Evolutionary conservation across 2,329 filamentous ascomycete species (phyloP).

Genomic region (Colletotrichum lentis): DNA sequence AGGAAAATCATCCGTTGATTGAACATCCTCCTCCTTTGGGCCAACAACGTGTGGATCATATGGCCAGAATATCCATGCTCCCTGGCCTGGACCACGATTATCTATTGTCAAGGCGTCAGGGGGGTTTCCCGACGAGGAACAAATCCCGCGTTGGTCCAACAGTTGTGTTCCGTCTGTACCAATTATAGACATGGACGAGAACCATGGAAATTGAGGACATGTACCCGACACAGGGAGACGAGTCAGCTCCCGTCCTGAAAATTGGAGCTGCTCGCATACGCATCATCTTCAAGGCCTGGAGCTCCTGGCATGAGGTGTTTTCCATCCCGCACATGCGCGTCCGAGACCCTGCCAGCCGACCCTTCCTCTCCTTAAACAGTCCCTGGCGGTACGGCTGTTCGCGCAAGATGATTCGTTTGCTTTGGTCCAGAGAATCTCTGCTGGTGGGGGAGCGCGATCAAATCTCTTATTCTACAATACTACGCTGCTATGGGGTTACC

Average conservation of each 20-base stretch:
- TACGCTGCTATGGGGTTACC: constrained; percentile 3
- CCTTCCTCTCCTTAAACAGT: neutral
- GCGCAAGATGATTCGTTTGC: constrained; percentile 11
- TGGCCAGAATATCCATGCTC: neutral
- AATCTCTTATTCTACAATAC: neutral
- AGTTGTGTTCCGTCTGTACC: neutral
- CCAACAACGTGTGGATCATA: constrained; percentile 3
- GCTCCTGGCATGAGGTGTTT: neutral
- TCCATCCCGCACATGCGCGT: constrained; percentile 7
- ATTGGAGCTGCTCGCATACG: constrained; percentile 2
- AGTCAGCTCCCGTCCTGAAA: neutral
- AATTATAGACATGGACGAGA: no score
- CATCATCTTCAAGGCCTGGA: neutral
- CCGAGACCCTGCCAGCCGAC: neutral
- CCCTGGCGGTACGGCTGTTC: constrained; percentile 11
- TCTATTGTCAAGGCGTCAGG: neutral
- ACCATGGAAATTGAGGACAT: neutral
- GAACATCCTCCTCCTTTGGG: constrained; percentile 3
- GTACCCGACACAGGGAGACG: neutral
- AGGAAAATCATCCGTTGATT: neutral
- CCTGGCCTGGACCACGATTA: no score
- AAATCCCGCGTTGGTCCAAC: neutral
- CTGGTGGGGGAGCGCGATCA: neutral
- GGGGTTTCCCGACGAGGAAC: neutral
- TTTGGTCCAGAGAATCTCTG: constrained; percentile 1